Percentiles rank a stretch among this genome's conserved stretches.
phyloP scores from a whole-genome alignment of 352 stramenopile genomes.

The Aphanomyces astaci region DNA sequence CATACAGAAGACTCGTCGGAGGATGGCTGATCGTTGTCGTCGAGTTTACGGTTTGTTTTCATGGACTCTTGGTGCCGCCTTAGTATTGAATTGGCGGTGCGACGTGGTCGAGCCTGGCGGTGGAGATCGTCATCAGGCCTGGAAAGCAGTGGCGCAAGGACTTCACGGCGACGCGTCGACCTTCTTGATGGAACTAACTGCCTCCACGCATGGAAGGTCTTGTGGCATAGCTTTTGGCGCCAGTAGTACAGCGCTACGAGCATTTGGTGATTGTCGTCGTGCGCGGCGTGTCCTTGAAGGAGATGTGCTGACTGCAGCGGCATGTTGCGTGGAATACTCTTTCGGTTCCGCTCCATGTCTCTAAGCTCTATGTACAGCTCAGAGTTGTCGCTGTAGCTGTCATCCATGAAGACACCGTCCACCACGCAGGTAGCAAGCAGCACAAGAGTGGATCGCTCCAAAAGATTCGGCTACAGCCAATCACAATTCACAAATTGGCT shows the following conservation, averaged over 20 bases:
- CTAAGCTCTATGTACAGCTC: slow-evolving; percentile 11
- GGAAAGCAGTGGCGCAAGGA: neutral
- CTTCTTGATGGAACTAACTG: neutral
- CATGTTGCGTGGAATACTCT: neutral
- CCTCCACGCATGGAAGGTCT: neutral
- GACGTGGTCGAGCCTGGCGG: neutral
- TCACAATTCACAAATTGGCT: neutral
- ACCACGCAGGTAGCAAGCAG: neutral
- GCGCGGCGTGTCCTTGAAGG: neutral
- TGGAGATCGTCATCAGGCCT: too few relatives aligned
- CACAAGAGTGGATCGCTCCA: neutral
- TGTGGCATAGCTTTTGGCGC: slow-evolving; percentile 3
- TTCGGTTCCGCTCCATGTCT: neutral
- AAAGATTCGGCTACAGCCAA: slow-evolving; percentile 8
- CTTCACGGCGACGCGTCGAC: neutral
- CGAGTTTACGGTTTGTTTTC: neutral
- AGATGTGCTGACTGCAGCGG: neutral
- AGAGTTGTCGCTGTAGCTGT: slow-evolving; percentile 2
- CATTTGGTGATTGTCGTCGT: slow-evolving; percentile 3
- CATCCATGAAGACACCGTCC: neutral
- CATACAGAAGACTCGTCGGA: neutral
- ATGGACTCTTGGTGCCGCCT: neutral
- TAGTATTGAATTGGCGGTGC: neutral
- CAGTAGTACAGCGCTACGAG: slow-evolving; percentile 17
- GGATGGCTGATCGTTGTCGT: neutral